Base-by-base conservation (phyloP, 805 yeast genomes). In the Candida suzukii region DNA sequence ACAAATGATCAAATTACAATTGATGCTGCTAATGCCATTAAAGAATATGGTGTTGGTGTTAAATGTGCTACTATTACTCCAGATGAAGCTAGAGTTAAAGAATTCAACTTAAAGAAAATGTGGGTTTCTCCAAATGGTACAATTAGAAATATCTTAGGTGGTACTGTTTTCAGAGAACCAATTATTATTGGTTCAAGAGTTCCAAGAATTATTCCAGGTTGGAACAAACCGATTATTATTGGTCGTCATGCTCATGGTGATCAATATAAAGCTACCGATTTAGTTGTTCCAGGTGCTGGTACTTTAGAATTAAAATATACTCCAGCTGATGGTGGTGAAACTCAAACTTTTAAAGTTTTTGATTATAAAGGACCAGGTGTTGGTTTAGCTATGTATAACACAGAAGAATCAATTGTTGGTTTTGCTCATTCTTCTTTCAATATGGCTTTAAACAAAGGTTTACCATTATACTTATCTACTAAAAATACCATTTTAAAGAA, bases 211-310 rank as follows among this genome's bases (percentile, higher is more conserved):
- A 79, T 84, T 33, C 87, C 88, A 26, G 78, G 80, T 28, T 84
- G 93, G 93, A 79, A 81, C 56, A 74, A 83, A 56, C 91, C 91
- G 46, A 84, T 84, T 54, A 79, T 84, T 41, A 84, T 84, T 51
- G 93, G 93, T 43, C 80, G 93, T 76, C 93, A 84, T 48, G 91
- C 91, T 14, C 81, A 76, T 56, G 91, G 88, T 48, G 93, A 84
- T 60, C 91, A 84, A 64, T 84, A 84, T 61, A 83, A 82, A 63
- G 88, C 90, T 41, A 81, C 88, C 16, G 90, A 84, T 60, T 61
- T 80, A 35, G 74, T 82, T 38, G 67, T 83, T 42, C 78, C 80
- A 22, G 76, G 74, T 39, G 76, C 83, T 7, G 93, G 93, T 47
- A 70, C 71, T 40, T 64, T 84, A 54, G 80, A 80, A 54, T 61